Evolutionary conservation across 768 basidiomycete species (phyloP), one percentile per base, ranked within the genome.

Genomic region (Mrakia gelida): DNA sequence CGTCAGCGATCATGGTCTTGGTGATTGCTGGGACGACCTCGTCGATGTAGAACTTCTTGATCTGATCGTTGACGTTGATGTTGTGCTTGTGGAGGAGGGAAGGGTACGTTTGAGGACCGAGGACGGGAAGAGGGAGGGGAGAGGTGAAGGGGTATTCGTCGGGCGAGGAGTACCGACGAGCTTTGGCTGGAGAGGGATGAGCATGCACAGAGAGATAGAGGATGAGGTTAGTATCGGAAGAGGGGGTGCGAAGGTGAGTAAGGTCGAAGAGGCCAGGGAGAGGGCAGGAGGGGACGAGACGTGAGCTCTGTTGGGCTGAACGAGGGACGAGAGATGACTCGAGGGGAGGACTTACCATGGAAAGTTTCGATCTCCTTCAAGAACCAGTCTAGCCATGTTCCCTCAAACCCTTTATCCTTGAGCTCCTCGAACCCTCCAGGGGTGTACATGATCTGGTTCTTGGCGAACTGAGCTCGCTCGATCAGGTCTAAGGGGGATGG

Each of bases 381-480:
- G 85, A 99, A 95, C 97, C 97, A 99, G 79, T 98, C 92, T 4
- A 99, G 87, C 95, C 95, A 98, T 80, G 91, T 94, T 4, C 94
- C 94, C 7, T 88, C 82, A 84, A 94, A 95, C 0, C 90, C 91
- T 45, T 90, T 84, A 59, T 90, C 88, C 59, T 87, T 87, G 61
- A 97, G 87, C 84, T 95, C 92, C 52, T 89, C 84, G 85, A 98
- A 93, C 1, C 88, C 90, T 32, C 90, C 92, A 23, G 88, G 88
- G 73, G 90, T 87, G 86, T 99, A 99, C 78, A 97, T 95, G 79
- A 88, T 89, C 30, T 92, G 90, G 83, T 98, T 98, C 83, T 93
- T 91, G 0, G 94, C 94, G 82, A 98, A 99, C 83, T 98, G 96
- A 0, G 95, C 96, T 26, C 97, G 89, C 84, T 99, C 97, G 82